Percentiles rank a stretch among this genome's conserved stretches.
Conservation (phyloP, 2,329 filamentous ascomycete genomes). For the Arthrinium puccinioides region DNA sequence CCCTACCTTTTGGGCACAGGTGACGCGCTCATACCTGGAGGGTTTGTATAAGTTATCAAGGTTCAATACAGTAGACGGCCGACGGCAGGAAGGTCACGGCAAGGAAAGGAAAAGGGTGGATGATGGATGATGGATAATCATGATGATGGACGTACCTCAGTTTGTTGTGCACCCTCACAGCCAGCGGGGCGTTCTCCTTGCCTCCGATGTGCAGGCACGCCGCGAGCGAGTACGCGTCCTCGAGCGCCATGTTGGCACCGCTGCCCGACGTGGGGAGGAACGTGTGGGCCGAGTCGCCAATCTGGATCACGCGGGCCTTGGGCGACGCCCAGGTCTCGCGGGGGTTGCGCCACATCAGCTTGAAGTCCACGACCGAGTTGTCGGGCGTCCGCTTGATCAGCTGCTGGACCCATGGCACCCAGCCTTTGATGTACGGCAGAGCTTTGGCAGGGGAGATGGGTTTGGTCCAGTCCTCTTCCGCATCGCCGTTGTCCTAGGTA, state of each 20-base stretch:
- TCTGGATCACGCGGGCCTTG: conserved; percentile 20
- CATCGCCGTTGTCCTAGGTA: not conserved
- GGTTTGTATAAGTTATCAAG: no score
- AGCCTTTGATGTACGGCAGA: conserved; percentile 3
- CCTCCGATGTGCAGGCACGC: conserved; percentile 21
- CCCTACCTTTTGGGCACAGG: conserved; percentile 38
- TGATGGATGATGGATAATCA: no score
- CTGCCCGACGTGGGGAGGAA: conserved; percentile 28
- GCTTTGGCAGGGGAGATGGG: conserved; percentile 8
- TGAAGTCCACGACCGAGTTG: conserved; percentile 30
- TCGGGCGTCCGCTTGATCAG: conserved; percentile 14
- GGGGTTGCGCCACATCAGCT: conserved; percentile 26
- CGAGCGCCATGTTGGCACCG: conserved; percentile 28
- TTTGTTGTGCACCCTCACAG: conserved; percentile 19
- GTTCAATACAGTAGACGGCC: no score
- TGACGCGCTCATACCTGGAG: conserved; percentile 37
- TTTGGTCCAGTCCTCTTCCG: not conserved
- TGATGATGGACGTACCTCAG: conserved; percentile 19
- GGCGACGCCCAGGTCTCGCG: conserved; percentile 23
- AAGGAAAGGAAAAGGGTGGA: no score
- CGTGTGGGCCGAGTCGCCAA: conserved; percentile 28
- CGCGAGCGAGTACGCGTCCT: conserved; percentile 25
- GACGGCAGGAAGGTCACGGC: no score
- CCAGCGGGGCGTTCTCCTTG: conserved; percentile 13
- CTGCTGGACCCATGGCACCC: conserved; percentile 8